A percentile compares a stretch with the other conserved stretches of the same genome.
Conservation (phyloP, 148 eudicot species). For the Rhododendron vialii region DNA sequence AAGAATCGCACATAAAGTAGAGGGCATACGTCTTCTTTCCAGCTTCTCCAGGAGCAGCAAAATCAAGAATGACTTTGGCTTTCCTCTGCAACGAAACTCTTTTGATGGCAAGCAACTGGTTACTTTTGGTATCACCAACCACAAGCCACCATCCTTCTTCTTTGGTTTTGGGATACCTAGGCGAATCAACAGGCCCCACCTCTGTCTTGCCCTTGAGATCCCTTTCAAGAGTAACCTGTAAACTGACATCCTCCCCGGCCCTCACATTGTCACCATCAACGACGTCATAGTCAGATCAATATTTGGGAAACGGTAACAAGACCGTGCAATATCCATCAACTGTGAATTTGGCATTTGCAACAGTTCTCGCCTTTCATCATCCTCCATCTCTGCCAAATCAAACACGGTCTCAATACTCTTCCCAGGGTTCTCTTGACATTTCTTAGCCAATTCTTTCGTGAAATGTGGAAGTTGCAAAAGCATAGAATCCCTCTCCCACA, state of each 20-base stretch:
- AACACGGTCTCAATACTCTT: constrained; percentile 70
- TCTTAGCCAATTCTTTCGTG: constrained; percentile 70
- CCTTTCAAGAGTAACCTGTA: constrained; percentile 62
- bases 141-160: constrained; percentile 95
- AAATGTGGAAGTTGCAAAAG: constrained; percentile 87
- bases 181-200: constrained; percentile 68
- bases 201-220: constrained; percentile 68
- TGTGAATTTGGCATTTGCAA: constrained; percentile 63
- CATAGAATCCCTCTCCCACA: constrained; percentile 97
- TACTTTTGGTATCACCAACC: constrained; percentile 65
- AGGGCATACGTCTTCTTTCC: constrained; percentile 58
- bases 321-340: constrained; percentile 71
- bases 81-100: constrained; percentile 73
- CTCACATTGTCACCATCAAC: constrained; percentile 36
- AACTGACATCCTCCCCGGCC: constrained; percentile 49
- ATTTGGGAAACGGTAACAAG: constrained; percentile 75
- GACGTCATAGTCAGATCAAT: constrained; percentile 70
- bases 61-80: constrained; percentile 60
- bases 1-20: constrained; percentile 86
- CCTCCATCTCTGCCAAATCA: constrained; percentile 87
- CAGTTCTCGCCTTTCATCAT: constrained; percentile 59
- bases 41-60: constrained; percentile 46
- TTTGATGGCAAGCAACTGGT: constrained; percentile 78
- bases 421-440: constrained; percentile 74
- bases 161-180: constrained; percentile 69